Evolutionary conservation across 192 early-diverging fungal species (phyloP).

Genomic region (Podila clonocystis): DNA sequence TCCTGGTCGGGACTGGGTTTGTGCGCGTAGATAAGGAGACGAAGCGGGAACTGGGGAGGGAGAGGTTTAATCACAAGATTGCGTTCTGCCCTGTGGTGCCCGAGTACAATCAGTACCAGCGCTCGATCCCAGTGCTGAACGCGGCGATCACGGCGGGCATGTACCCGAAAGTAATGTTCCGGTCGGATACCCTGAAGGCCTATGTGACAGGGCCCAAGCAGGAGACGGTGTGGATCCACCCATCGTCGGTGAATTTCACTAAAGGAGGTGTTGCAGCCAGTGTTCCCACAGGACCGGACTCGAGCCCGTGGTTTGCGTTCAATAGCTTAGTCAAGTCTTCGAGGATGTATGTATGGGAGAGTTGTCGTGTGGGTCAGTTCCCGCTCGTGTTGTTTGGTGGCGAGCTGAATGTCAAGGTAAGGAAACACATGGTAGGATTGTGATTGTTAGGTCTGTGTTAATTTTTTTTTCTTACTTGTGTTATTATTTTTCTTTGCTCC

Average conservation of each 20-base stretch:
- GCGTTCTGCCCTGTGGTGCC: slow-evolving; percentile 52
- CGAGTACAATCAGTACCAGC: slow-evolving; percentile 53
- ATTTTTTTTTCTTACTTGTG: slow-evolving; percentile 4
- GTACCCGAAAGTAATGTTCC: slow-evolving; percentile 76
- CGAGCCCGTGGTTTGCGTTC: slow-evolving; percentile 56
- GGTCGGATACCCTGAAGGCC: slow-evolving; percentile 51
- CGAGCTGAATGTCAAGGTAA: slow-evolving; percentile 58
- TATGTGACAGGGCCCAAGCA: slow-evolving; percentile 55
- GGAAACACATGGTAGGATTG: background rate
- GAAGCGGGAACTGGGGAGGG: slow-evolving; percentile 34
- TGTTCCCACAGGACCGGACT: slow-evolving; percentile 16
- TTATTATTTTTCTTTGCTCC: background rate
- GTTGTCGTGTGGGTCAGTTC: slow-evolving; percentile 52
- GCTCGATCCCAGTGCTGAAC: slow-evolving; percentile 67
- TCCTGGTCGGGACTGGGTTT: slow-evolving; percentile 62
- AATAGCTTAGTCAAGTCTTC: slow-evolving; percentile 61
- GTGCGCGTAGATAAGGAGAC: slow-evolving; percentile 40
- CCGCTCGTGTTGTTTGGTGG: slow-evolving; percentile 61
- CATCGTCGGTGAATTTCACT: slow-evolving; percentile 75
- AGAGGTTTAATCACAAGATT: slow-evolving; percentile 32
- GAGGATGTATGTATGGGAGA: slow-evolving; percentile 64
- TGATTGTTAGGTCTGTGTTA: background rate
- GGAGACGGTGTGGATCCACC: slow-evolving; percentile 77
- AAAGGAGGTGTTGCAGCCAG: slow-evolving; percentile 24
- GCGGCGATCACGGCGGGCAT: slow-evolving; percentile 84